Conservation (phyloP, 805 yeast genomes). For the Schwanniomyces vanrijiae region DNA sequence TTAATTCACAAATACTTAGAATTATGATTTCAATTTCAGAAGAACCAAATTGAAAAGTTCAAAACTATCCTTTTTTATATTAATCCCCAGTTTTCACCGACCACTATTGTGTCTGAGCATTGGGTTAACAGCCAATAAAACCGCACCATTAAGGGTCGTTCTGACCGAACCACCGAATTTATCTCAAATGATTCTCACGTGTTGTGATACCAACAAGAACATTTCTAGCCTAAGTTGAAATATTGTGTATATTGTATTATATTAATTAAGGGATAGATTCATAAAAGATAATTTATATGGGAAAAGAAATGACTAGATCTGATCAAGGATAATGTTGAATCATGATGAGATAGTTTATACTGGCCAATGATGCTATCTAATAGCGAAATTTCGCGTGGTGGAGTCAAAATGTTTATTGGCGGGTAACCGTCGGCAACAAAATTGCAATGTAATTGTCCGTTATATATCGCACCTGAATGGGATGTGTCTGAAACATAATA, state of each 20-base stretch:
- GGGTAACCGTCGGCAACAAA: no score
- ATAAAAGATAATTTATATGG: neutral
- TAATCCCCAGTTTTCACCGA: neutral
- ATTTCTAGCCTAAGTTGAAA: neutral
- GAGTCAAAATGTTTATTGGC: no score
- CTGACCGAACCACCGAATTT: neutral
- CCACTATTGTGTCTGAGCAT: neutral
- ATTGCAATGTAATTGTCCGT: no score
- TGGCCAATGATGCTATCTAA: no score
- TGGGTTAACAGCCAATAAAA: neutral
- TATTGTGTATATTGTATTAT: neutral
- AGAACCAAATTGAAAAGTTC: neutral
- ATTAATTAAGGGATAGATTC: neutral
- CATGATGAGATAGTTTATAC: no score
- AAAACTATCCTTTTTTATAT: slow-evolving; percentile 1
- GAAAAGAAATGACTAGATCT: neutral
- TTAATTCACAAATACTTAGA: neutral
- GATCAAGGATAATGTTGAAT: no score
- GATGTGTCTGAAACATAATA: no score
- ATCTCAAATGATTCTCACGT: neutral
- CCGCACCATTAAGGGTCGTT: neutral
- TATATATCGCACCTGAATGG: no score
- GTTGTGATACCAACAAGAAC: neutral
- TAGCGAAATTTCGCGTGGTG: no score
- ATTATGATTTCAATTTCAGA: neutral